Base-by-base conservation (phyloP, 2,329 filamentous ascomycete genomes). In the Xylaria sp. region DNA sequence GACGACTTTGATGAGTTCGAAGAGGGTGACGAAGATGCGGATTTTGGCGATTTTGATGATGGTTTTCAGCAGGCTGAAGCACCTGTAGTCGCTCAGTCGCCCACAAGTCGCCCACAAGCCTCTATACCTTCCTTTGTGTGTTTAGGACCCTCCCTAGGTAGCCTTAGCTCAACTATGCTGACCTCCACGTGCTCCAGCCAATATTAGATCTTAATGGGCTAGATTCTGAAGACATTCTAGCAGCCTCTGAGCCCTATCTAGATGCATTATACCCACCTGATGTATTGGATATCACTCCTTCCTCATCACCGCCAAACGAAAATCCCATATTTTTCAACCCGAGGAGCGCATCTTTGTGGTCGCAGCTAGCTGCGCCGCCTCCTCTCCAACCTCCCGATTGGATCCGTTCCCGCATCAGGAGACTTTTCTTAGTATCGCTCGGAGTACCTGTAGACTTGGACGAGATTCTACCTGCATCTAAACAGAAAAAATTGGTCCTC, bases 361-460 rank as follows among this genome's bases (percentile, higher is more conserved):
- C 93, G 40, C 95, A 99, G 79, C 87, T 99, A 4, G 92, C 97
- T 29, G 94, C 94, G 2, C 94, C 95, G 19, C 95, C 95, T 1
- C 93, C 95, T 2, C 86, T 99, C 37, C 93, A 97, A 71, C 95
- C 95, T 5, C 94, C 95, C 0, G 95, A 99, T 76, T 99, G 95
- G 95, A 96, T 97, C 61, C 92, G 95, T 66, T 97, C 93, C 54
- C 91, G 93, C 53, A 99, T 97, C 70, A 89, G 95, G 54, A 91
- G 95, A 27, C 86, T 99, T 25, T 99, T 99, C 75, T 87, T 99
- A 41, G 93, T 99, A 55, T 97, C 93, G 1, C 86, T 99, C 0
- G 95, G 95, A 17, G 95, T 99, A 0, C 95, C 95, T 1, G 92
- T 99, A 44, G 95, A 99, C 71, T 84, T 99, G 0, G 95, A 99